Evolutionary conservation across 208 protist genomes (phyloP).

Genomic region (Leishmania braziliensis): DNA sequence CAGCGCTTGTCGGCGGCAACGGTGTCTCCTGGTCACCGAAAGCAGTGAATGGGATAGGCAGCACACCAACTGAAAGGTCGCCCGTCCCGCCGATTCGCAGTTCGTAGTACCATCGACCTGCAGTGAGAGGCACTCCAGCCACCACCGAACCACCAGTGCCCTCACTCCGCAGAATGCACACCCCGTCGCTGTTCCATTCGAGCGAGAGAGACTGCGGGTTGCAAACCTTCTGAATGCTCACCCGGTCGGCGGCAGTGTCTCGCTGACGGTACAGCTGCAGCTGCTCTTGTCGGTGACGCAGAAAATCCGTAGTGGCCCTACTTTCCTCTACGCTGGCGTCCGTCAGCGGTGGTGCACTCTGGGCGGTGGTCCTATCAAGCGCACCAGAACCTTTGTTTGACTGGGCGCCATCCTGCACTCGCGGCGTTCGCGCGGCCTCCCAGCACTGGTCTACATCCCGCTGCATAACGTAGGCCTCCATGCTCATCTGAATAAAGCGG

Average conservation of each 20-base stretch:
- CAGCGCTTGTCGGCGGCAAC: conserved; percentile 19
- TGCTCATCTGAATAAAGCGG: conserved; percentile 75
- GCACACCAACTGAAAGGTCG: conserved; percentile 76
- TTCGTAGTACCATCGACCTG: conserved; percentile 91
- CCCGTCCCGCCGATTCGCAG: conserved; percentile 63
- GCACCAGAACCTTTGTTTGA: neutral
- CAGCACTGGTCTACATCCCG: conserved; percentile 70
- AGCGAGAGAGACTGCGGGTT: conserved; percentile 64
- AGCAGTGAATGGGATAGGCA: conserved; percentile 31
- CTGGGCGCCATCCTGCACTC: neutral
- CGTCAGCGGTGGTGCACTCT: neutral
- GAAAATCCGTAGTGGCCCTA: conserved; percentile 46
- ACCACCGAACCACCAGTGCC: conserved; percentile 47
- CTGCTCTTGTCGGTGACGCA: conserved; percentile 66
- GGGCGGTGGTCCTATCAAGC: neutral
- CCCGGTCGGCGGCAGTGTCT: conserved; percentile 50
- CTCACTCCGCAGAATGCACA: conserved; percentile 64
- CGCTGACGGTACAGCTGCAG: conserved; percentile 63
- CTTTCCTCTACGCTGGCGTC: conserved; percentile 16
- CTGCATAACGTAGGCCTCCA: conserved; percentile 76
- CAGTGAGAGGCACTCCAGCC: conserved; percentile 56
- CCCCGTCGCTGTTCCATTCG: conserved; percentile 74
- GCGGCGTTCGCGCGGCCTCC: conserved; percentile 9
- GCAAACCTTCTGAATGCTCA: conserved; percentile 63
- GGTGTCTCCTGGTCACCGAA: conserved; percentile 18